Percentiles rank a stretch among this genome's conserved stretches.
These are phyloP conservation scores for Populus euphratica DNA, from an alignment of 345 rosid species.

Conservation along the genomic window DNA sequence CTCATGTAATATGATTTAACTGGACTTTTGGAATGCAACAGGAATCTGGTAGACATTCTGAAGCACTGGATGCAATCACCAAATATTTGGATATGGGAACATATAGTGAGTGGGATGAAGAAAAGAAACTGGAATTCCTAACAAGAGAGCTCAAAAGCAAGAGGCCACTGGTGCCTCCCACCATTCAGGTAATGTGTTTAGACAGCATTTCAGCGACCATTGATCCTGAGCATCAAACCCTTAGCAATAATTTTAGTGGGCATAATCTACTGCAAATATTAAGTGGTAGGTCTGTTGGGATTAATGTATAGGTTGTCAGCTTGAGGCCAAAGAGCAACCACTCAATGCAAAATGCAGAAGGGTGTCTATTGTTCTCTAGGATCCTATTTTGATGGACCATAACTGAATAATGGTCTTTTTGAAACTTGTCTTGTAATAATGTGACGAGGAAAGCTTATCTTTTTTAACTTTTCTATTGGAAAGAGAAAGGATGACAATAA, in stretches of 20 bases:
- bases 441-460: not conserved
- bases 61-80: conserved; percentile 79
- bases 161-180: conserved; percentile 82
- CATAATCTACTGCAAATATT: not conserved
- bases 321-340: not conserved
- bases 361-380: not conserved
- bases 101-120: conserved; percentile 96
- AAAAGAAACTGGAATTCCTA: conserved; percentile 75
- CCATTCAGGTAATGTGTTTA: conserved; percentile 58
- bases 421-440: not conserved
- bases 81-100: conserved; percentile 88
- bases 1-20: not conserved
- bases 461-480: not conserved
- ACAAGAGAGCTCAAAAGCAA: conserved; percentile 86
- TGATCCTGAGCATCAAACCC: not conserved
- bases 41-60: conserved; percentile 93
- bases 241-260: not conserved
- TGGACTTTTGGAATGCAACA: conserved; percentile 29
- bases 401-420: not conserved
- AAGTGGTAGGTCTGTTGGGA: not conserved
- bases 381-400: too few relatives aligned
- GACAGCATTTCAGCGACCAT: not conserved
- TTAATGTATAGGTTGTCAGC: not conserved
- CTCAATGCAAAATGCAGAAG: not conserved
- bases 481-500: not conserved